Conservation (phyloP, 352 stramenopile genomes). For the Pythium myriotylum region DNA sequence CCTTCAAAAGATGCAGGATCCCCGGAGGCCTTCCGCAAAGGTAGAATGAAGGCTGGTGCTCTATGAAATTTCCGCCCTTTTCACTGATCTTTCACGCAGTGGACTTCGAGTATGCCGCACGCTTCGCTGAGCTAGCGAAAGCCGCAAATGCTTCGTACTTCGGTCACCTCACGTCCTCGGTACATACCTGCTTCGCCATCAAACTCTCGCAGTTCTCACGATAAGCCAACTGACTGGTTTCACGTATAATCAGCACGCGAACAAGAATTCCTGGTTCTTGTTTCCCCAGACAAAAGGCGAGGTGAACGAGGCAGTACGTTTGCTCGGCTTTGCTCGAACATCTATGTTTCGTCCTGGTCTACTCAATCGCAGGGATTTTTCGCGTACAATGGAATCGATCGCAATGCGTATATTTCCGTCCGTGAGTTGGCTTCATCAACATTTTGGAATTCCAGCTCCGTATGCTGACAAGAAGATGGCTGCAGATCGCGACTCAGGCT, state of each 20-base stretch:
- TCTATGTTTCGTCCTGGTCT: constrained; percentile 64
- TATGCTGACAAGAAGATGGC: constrained; percentile 17
- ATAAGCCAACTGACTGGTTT: too few species aligned
- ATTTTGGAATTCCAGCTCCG: too few species aligned
- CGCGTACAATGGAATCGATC: constrained; percentile 40
- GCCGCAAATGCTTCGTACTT: constrained; percentile 50
- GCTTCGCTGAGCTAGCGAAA: constrained; percentile 53
- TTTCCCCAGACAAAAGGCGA: constrained; percentile 80
- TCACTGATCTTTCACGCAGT: too few species aligned
- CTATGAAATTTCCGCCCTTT: too few species aligned
- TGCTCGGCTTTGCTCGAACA: constrained; percentile 47
- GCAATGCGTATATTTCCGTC: too few species aligned
- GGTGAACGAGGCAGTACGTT: constrained; percentile 55
- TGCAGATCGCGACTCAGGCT: constrained; percentile 44
- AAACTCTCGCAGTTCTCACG: too few species aligned
- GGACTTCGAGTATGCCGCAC: constrained; percentile 65
- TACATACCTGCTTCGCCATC: constrained; percentile 24
- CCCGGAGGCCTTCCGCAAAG: constrained; percentile 21
- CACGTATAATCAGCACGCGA: constrained; percentile 20
- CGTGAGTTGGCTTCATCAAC: too few species aligned
- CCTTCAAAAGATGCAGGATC: constrained; percentile 19
- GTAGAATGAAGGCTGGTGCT: background rate
- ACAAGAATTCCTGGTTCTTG: constrained; percentile 77
- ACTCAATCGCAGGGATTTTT: constrained; percentile 57
- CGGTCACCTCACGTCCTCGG: constrained; percentile 54